phyloP scores from a whole-genome alignment of 2,329 filamentous ascomycete species.

The Blumeria graminis region DNA sequence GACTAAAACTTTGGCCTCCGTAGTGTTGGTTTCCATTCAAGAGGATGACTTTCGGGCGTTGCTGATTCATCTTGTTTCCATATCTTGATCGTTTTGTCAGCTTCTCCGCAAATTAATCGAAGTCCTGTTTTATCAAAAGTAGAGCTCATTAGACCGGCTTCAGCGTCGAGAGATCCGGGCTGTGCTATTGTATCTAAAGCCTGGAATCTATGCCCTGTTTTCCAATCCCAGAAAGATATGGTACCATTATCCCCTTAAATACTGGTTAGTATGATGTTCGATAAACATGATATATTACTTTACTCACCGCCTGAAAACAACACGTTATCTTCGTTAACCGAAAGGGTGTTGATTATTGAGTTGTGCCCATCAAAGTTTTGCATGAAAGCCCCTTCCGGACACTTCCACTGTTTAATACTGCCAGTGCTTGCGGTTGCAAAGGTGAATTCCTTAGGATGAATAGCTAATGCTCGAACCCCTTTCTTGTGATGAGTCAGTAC shows the following conservation, averaged over 20 bases:
- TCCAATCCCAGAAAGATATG: slow-evolving; percentile 98
- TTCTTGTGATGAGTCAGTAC: slow-evolving; percentile 98
- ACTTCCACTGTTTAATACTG: slow-evolving; percentile 99
- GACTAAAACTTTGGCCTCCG: slow-evolving; percentile 48
- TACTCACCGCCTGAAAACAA: slow-evolving; percentile 55
- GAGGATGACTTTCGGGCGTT: slow-evolving; percentile 70
- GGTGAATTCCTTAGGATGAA: slow-evolving; percentile 83
- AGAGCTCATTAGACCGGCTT: slow-evolving; percentile 82
- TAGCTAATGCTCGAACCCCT: slow-evolving; percentile 62
- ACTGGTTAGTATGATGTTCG: slow-evolving; percentile 12
- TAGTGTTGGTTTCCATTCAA: slow-evolving; percentile 75
- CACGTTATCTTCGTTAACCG: slow-evolving; percentile 86
- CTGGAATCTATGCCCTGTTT: slow-evolving; percentile 82
- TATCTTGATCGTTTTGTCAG: slow-evolving; percentile 95
- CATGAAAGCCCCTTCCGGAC: slow-evolving; percentile 94
- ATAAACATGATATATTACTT: background rate
- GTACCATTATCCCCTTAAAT: slow-evolving; percentile 55
- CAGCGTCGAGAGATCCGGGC: slow-evolving; percentile 78
- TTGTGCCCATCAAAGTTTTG: slow-evolving; percentile 97
- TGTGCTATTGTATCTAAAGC: slow-evolving; percentile 76
- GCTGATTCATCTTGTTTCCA: slow-evolving; percentile 89
- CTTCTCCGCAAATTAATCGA: slow-evolving; percentile 78
- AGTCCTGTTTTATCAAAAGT: slow-evolving; percentile 79
- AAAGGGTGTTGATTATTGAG: slow-evolving; percentile 79
- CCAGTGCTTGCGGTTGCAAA: slow-evolving; percentile 82